Evolutionary conservation across 257 asterid species (phyloP).

Genomic region (Nicotiana otophora): DNA sequence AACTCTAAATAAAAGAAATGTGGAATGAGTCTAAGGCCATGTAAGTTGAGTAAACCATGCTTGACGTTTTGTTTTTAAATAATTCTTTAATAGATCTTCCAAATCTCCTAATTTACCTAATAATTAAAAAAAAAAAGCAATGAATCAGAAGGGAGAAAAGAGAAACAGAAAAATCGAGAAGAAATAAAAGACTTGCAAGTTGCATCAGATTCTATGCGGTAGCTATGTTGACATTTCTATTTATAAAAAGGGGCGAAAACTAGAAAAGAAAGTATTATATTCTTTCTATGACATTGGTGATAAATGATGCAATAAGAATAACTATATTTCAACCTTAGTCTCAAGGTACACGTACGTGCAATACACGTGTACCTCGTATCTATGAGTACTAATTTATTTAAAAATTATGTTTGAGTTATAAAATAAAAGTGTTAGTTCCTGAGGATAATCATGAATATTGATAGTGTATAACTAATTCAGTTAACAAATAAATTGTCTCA

Average conservation of each 20-base stretch:
- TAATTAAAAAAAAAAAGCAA: not conserved
- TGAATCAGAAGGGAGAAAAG: not conserved
- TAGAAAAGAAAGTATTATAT: no score
- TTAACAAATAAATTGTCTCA: no score
- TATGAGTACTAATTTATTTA: no score
- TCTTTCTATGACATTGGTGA: no score
- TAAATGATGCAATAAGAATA: no score
- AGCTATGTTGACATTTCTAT: not conserved
- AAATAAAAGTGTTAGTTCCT: no score
- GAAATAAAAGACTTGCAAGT: not conserved
- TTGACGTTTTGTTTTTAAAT: not conserved
- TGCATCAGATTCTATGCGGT: not conserved
- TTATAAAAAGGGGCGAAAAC: not conserved
- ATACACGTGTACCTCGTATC: no score
- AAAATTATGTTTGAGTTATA: no score
- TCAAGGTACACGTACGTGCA: no score
- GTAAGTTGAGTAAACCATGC: not conserved
- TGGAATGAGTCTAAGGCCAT: not conserved
- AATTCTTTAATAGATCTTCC: not conserved
- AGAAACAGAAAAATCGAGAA: not conserved
- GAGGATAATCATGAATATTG: no score
- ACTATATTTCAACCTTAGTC: no score
- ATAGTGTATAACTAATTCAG: no score
- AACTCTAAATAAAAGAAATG: not conserved
- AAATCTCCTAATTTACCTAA: not conserved